Evolutionary conservation across 2,329 filamentous ascomycete genomes (phyloP).

Genomic region (Paecilomyces dactylethromorphus): DNA sequence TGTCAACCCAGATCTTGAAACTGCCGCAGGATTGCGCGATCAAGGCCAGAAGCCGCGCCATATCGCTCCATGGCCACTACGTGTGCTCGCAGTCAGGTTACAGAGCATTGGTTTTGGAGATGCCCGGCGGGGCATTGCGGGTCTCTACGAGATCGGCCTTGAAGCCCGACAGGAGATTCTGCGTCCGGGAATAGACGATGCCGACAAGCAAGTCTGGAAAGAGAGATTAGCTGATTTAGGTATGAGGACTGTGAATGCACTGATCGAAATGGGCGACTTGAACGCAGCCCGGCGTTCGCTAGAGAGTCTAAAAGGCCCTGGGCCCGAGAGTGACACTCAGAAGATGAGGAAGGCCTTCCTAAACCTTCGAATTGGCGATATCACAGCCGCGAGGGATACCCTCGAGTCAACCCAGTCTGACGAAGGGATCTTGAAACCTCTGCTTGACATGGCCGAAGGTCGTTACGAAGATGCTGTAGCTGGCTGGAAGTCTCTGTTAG

Average conservation of each 20-base stretch:
- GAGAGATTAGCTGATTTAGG: conserved; percentile 68
- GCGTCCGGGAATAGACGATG: conserved; percentile 44
- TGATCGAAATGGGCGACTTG: conserved; percentile 69
- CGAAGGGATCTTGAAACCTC: conserved; percentile 43
- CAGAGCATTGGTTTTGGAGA: conserved; percentile 84
- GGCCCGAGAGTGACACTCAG: conserved; percentile 21
- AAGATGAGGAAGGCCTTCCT: conserved; percentile 53
- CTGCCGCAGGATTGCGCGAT: conserved; percentile 50
- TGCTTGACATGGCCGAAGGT: conserved; percentile 73
- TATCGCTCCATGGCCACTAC: conserved; percentile 80
- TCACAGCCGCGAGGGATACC: conserved; percentile 57
- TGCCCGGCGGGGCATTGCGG: conserved; percentile 75
- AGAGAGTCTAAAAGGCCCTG: conserved; percentile 44
- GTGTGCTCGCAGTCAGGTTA: conserved; percentile 74
- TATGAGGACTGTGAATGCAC: conserved; percentile 49
- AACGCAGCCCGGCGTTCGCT: conserved; percentile 72
- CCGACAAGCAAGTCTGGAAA: conserved; percentile 62
- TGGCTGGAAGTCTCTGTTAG: conserved; percentile 53
- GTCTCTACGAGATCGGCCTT: conserved; percentile 78
- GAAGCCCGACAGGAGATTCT: conserved; percentile 63
- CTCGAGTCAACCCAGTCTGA: conserved; percentile 40
- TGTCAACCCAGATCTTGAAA: conserved; percentile 22
- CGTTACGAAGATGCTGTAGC: conserved; percentile 59
- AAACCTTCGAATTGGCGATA: conserved; percentile 72
- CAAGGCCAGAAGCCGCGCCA: conserved; percentile 58